Base-by-base conservation (phyloP, 805 yeast genomes). In the Schizosaccharomyces osmophilus region DNA sequence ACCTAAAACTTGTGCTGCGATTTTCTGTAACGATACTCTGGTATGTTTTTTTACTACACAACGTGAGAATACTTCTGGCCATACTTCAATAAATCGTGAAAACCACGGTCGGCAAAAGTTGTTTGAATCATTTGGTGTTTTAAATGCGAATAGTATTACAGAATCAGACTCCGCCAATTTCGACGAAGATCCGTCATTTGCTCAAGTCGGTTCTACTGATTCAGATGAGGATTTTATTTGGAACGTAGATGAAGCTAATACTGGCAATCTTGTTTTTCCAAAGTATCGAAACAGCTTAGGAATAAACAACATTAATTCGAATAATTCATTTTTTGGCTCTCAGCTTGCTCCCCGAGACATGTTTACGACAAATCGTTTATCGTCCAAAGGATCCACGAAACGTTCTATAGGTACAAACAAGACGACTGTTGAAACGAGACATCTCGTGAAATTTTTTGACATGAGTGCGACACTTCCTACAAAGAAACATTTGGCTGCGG, bases 1-100 rank as follows among this genome's bases (percentile, higher is more conserved):
- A 15, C 96, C 97, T 0, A 88, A 86, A 68, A 93, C 88, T 9
- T 89, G 95, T 73, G 96, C 96, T 9, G 96, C 95, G 0, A 74
- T 80, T 1, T 89, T 96, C 95, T 77, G 94, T 13, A 78, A 80
- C 2, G 96, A 96, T 0, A 80, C 80, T 63, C 73, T 89, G 60
- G 83, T 89, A 0, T 86, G 95, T 68, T 89, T 89, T 67, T 87
- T 87, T 71, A 78, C 83, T 9, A 82, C 64, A 13, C 58, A 84
- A 0, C 79, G 79, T 60, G 75, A 72, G 59, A 29, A 51, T 5
- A 24, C 36, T 29, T 17, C 31, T 8, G 36, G 36, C 5, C 36
- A 22, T 22, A 17, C 36, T 17, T 19, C 57, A 24, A 29, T 17
- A 73, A 62, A 43, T 59, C 67, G 72, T 74, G 48, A 72, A 74